Evolutionary conservation across 371 early-diverging fungal genomes (phyloP).

Genomic region (Apophysomyces elegans): DNA sequence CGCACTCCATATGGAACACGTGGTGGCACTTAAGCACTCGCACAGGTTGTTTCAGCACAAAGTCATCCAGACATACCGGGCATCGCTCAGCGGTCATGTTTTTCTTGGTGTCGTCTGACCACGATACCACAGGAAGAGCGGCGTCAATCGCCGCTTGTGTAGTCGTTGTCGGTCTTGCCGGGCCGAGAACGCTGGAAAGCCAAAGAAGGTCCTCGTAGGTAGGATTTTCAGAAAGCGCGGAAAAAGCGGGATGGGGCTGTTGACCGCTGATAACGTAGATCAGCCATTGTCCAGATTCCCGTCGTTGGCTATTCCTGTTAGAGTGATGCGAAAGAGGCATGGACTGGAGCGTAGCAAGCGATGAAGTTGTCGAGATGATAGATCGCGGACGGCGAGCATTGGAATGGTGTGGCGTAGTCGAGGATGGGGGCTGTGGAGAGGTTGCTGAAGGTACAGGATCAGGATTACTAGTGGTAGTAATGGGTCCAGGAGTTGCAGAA

Average conservation of each 20-base stretch:
- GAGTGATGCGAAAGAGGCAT: conserved; percentile 32
- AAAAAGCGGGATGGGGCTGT: conserved; percentile 14
- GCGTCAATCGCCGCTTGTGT: conserved; percentile 55
- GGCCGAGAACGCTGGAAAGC: conserved; percentile 59
- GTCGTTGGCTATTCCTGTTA: conserved; percentile 19
- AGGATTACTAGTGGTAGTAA: background rate
- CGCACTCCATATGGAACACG: conserved; percentile 85
- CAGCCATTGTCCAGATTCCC: conserved; percentile 36
- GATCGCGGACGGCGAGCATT: conserved; percentile 26
- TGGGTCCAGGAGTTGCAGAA: too few relatives aligned
- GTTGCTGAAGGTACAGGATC: background rate
- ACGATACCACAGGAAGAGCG: conserved; percentile 32
- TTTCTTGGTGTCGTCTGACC: conserved; percentile 41
- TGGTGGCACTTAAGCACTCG: conserved; percentile 78
- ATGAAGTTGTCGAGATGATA: conserved; percentile 29
- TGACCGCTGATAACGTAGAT: conserved; percentile 41
- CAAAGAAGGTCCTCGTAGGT: conserved; percentile 66
- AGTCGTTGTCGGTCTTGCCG: conserved; percentile 62
- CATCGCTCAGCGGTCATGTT: conserved; percentile 31
- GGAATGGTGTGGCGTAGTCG: conserved; percentile 9
- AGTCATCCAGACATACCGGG: conserved; percentile 73
- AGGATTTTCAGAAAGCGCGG: conserved; percentile 37
- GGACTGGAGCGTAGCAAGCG: conserved; percentile 31
- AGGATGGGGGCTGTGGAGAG: background rate
- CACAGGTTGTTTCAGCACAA: conserved; percentile 66